A percentile compares a stretch with the other conserved stretches of the same genome.
Evolutionary conservation across 2,329 filamentous ascomycete genomes (phyloP).

Genomic region (Fusarium anthophilum): DNA sequence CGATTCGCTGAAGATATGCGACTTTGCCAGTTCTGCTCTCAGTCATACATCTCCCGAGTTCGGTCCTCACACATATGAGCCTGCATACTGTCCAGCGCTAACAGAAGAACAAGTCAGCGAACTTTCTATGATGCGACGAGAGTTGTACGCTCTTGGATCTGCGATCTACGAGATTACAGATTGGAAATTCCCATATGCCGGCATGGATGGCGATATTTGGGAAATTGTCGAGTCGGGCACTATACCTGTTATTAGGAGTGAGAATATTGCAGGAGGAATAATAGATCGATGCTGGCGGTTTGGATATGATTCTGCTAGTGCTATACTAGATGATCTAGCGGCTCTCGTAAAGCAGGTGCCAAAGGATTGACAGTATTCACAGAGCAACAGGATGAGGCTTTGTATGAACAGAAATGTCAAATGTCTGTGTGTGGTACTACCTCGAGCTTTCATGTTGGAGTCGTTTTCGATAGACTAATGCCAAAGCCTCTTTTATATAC

Average conservation of each 20-base stretch:
- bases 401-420: neutral
- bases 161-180: neutral
- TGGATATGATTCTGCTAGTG: neutral
- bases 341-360: rapidly evolving
- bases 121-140: neutral
- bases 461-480: neutral
- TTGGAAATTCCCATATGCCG: neutral
- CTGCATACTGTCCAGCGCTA: neutral
- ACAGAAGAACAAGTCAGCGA: too few relatives aligned
- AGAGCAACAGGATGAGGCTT: neutral
- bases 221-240: neutral
- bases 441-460: neutral
- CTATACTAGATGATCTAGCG: neutral
- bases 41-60: neutral
- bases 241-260: neutral
- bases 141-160: neutral
- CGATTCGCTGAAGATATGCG: neutral
- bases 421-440: neutral
- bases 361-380: too few relatives aligned
- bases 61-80: neutral
- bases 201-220: neutral
- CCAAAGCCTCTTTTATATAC: neutral
- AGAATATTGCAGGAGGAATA: neutral
- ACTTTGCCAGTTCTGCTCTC: neutral
- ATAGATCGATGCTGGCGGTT: neutral